Percentiles rank a stretch among this genome's conserved stretches.
phyloP scores from a whole-genome alignment of 306 rosid genomes.

The Vigna angularis region DNA sequence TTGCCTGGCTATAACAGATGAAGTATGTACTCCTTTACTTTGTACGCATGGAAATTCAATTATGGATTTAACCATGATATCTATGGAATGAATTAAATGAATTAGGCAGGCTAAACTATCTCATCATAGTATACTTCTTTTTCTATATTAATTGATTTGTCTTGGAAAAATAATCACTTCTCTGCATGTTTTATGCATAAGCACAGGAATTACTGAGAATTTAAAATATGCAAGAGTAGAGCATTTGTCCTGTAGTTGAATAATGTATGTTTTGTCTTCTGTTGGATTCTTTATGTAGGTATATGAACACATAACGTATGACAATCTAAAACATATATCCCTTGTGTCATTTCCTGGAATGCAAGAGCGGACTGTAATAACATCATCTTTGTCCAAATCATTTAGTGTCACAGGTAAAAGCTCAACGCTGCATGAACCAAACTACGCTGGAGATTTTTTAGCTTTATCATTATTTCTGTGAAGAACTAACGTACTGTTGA shows the following conservation, averaged over 20 bases:
- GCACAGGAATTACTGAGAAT: conserved; percentile 3
- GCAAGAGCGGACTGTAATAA: conserved; percentile 80
- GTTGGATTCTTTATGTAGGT: conserved; percentile 58
- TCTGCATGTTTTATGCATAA: neutral
- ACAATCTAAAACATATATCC: conserved; percentile 66
- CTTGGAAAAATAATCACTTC: neutral
- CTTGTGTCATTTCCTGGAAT: conserved; percentile 84
- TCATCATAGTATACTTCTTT: neutral
- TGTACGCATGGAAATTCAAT: conserved; percentile 8
- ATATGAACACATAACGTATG: conserved; percentile 74
- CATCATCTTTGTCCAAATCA: conserved; percentile 86
- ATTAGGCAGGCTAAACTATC: neutral
- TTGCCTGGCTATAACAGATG: conserved; percentile 87
- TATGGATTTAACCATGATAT: conserved; percentile 13
- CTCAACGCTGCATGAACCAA: conserved; percentile 42
- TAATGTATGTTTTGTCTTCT: neutral
- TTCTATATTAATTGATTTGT: neutral
- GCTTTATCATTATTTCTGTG: conserved; percentile 7
- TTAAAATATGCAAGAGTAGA: conserved; percentile 9
- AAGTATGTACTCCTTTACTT: conserved; percentile 57
- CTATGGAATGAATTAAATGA: conserved; percentile 21
- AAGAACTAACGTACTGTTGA: conserved; percentile 34
- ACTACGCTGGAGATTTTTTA: neutral
- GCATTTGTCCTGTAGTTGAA: neutral
- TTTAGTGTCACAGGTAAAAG: conserved; percentile 87